Evolutionary conservation across 2,329 filamentous ascomycete species (phyloP), one percentile per base, ranked within the genome.

Genomic region (Alternaria sp.): DNA sequence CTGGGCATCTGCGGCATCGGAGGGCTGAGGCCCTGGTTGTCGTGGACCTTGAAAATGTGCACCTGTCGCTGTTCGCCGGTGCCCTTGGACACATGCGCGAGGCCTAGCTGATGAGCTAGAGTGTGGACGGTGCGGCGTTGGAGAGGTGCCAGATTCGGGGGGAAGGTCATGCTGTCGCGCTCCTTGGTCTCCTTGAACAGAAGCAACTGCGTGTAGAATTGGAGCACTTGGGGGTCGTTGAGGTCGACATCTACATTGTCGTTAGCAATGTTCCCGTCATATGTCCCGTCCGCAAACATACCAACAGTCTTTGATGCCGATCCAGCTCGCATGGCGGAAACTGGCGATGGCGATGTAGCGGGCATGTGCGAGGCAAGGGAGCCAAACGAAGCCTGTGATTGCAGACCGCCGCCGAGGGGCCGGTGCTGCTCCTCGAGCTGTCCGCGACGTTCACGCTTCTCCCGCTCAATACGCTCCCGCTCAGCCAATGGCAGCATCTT

Each of bases 401-500:
- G 93, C 63, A 96, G 87, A 73, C 90, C 89, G 49, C 84, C 82
- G 49, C 81, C 82, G 75, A 91, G 90, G 73, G 83, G 93, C 76
- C 94, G 90, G 81, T 99, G 96, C 81, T 99, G 96, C 81, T 99
- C 96, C 81, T 99, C 94, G 12, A 99, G 87, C 81, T 99, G 96
- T 52, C 96, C 96, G 56, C 96, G 90, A 72, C 96, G 92, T 83
- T 98, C 95, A 61, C 96, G 88, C 88, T 98, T 99, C 82, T 98
- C 96, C 6, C 96, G 88, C 81, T 99, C 96, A 71, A 99, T 98
- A 44, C 96, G 89, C 81, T 99, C 96, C 56, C 96, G 89, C 81
- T 98, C 96, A 30, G 94, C 93, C 68, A 96, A 88, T 1, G 96
- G 96, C 6, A 99, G 87, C 96, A 99, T 98, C 84, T 98, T 98